Evolutionary conservation across 768 basidiomycete genomes (phyloP).

Genomic region (Suillus hirtellus): DNA sequence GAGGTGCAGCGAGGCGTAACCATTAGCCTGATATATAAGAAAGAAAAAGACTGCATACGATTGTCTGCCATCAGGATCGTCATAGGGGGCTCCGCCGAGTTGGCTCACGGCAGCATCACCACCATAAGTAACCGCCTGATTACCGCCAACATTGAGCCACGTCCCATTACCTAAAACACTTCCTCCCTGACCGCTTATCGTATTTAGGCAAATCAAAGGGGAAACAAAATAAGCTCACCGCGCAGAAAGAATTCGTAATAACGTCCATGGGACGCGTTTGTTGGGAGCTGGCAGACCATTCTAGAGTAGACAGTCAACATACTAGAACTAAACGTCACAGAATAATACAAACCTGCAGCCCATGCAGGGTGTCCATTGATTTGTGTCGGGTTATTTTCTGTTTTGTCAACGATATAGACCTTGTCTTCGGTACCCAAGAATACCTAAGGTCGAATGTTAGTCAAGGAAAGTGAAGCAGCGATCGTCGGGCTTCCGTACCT

Average conservation of each 20-base stretch:
- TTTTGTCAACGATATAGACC: slow-evolving; percentile 77
- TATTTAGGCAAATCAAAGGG: neutral
- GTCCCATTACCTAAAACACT: slow-evolving; percentile 73
- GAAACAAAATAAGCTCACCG: slow-evolving; percentile 43
- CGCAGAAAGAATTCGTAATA: slow-evolving; percentile 81
- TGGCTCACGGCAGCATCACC: slow-evolving; percentile 50
- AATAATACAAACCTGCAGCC: slow-evolving; percentile 51
- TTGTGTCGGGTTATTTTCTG: slow-evolving; percentile 66
- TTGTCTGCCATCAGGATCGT: slow-evolving; percentile 59
- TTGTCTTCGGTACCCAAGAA: slow-evolving; percentile 48
- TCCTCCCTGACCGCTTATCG: slow-evolving; percentile 27
- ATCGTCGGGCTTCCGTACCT: slow-evolving; percentile 42
- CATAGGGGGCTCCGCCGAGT: slow-evolving; percentile 50
- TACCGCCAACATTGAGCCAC: slow-evolving; percentile 79
- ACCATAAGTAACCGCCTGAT: slow-evolving; percentile 64
- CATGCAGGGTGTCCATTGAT: slow-evolving; percentile 73
- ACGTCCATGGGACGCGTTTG: slow-evolving; percentile 71
- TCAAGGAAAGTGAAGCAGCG: neutral
- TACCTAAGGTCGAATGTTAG: slow-evolving; percentile 23
- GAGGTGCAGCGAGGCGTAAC: slow-evolving; percentile 13
- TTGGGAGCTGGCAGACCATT: slow-evolving; percentile 59
- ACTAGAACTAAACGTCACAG: neutral
- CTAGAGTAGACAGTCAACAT: slow-evolving; percentile 22
- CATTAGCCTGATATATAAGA: slow-evolving; percentile 48
- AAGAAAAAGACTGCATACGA: slow-evolving; percentile 45